Evolutionary conservation across 768 basidiomycete genomes (phyloP).

Genomic region (Lanmaoa rubissima): DNA sequence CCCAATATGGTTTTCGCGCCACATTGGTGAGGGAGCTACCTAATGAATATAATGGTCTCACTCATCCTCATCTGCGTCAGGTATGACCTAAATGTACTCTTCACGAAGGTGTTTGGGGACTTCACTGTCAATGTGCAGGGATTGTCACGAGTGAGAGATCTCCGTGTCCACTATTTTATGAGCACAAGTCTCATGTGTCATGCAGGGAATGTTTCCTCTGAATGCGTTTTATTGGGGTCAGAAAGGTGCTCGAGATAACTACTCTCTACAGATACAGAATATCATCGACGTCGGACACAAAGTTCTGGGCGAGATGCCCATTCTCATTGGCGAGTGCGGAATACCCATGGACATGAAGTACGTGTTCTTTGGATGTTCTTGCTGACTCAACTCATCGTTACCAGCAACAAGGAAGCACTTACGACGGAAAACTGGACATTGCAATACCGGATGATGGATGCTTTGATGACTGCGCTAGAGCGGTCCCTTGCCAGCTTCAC

Average conservation of each 20-base stretch:
- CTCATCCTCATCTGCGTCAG: slow-evolving; percentile 34
- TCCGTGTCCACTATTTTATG: neutral
- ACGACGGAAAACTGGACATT: slow-evolving; percentile 68
- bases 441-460: slow-evolving; percentile 95
- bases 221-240: slow-evolving; percentile 89
- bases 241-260: slow-evolving; percentile 78
- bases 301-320: slow-evolving; percentile 76
- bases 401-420: slow-evolving; percentile 71
- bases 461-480: slow-evolving; percentile 82
- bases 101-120: slow-evolving; percentile 77
- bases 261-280: slow-evolving; percentile 74
- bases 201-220: slow-evolving; percentile 80
- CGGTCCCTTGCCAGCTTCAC: slow-evolving; percentile 77
- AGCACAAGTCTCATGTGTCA: slow-evolving; percentile 7
- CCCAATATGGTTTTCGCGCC: slow-evolving; percentile 68
- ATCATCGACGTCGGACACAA: slow-evolving; percentile 68
- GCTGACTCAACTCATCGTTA: neutral
- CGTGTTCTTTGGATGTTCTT: slow-evolving; percentile 25
- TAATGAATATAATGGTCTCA: neutral
- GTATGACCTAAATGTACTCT: slow-evolving; percentile 92
- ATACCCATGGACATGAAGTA: slow-evolving; percentile 98
- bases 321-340: slow-evolving; percentile 90
- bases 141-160: slow-evolving; percentile 65
- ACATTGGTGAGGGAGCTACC: slow-evolving; percentile 54
- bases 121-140: slow-evolving; percentile 94